Conservation (phyloP, 352 stramenopile species). For the Aphanomyces euteiches region DNA sequence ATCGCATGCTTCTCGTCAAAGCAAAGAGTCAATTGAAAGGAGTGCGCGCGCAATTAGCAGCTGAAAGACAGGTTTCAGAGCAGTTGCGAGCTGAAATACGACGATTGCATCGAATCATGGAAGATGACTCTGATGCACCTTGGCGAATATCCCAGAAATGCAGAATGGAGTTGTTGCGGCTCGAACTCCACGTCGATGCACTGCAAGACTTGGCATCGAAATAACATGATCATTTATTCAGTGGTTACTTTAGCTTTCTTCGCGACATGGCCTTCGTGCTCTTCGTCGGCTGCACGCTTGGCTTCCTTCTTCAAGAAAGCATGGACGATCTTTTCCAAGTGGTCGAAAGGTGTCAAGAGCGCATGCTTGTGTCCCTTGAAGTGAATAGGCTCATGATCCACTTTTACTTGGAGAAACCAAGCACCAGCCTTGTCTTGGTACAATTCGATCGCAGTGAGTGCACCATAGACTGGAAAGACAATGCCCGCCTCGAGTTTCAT, state of each 20-base stretch:
- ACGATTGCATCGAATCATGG: not conserved
- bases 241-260: constrained; percentile 24
- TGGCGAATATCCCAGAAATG: too few relatives aligned
- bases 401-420: constrained; percentile 49
- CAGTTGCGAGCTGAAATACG: not conserved
- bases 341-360: constrained; percentile 47
- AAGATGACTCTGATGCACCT: not conserved
- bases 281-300: constrained; percentile 4
- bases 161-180: too few relatives aligned
- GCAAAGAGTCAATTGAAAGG: constrained; percentile 16
- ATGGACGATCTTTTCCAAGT: constrained; percentile 48
- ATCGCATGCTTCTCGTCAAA: constrained; percentile 20
- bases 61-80: constrained; percentile 16
- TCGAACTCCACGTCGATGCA: too few relatives aligned
- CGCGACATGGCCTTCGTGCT: not conserved
- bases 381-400: constrained; percentile 49
- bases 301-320: constrained; percentile 39
- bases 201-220: too few relatives aligned
- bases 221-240: too few relatives aligned
- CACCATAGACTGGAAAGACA: constrained; percentile 63
- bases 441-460: constrained; percentile 72
- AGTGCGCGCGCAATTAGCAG: constrained; percentile 9
- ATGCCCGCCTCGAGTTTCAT: constrained; percentile 52
- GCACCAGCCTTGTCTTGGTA: constrained; percentile 40
- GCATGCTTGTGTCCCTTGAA: constrained; percentile 49